Base-by-base conservation (phyloP, 129 eudicot genomes). In the Tagetes patula region DNA sequence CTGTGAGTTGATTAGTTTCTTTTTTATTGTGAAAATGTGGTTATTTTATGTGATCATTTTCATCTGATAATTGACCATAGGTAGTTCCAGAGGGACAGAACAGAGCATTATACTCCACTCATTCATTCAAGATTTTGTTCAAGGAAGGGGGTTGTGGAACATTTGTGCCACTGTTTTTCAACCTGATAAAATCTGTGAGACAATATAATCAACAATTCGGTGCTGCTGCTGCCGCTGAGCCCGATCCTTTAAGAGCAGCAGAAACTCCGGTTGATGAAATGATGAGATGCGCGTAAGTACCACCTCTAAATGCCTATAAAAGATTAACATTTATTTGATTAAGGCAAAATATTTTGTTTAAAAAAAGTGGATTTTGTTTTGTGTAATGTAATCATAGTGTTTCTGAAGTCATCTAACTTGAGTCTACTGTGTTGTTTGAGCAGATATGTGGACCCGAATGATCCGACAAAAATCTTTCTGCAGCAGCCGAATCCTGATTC, bases 131-230 rank as follows among this genome's bases (percentile, higher is more conserved):
- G 89, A 93, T 93, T 72, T 68, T 93, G 83, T 93, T 93, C 84
- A 93, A 93, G 77, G 98, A 93, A 65, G 98, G 98, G 7, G 98
- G 98, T 49, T 93, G 98, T 81, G 98, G 98, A 59, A 93, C 98
- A 39, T 93, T 89, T 67, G 80, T 93, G 62, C 98, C 98, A 1
- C 47, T 93, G 32, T 93, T 93, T 66, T 84, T 93, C 71, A 93
- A 93, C 74, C 70, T 93, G 61, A 83, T 93, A 14, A 79, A 62
- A 0, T 85, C 96, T 6, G 98, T 93, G 74, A 77, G 98, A 72
- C 95, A 74, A 53, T 82, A 85, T 54, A 87, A 81, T 75, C 95
- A 87, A 64, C 90, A 81, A 12, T 48, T 78, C 6, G 67, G 63
- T 49, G 80, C 81, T 31, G 77, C 61, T 36, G 65, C 87, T 30